phyloP scores from a whole-genome alignment of 345 rosid species.

The Theobroma cacao region DNA sequence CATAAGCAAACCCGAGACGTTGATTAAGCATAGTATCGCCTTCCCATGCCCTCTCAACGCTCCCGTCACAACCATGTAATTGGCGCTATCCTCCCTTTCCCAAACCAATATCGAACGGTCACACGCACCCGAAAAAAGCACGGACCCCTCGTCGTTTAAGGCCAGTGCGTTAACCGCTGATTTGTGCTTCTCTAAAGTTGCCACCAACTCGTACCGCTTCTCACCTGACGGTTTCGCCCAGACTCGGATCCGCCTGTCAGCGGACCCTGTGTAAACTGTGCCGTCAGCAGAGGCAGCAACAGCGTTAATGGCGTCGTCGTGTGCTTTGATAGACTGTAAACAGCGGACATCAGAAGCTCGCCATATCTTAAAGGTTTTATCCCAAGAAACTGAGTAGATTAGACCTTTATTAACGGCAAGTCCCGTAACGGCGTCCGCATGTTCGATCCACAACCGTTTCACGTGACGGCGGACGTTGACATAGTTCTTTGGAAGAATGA shows the following conservation, averaged over 20 bases:
- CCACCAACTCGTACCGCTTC: constrained; percentile 49
- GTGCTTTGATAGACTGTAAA: constrained; percentile 68
- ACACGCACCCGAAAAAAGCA: constrained; percentile 85
- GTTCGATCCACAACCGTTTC: constrained; percentile 79
- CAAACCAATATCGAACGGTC: constrained; percentile 94
- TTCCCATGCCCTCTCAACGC: constrained; percentile 82
- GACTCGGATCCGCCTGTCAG: constrained; percentile 73
- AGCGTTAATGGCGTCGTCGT: constrained; percentile 84
- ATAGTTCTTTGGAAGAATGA: constrained; percentile 74
- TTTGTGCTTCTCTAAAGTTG: constrained; percentile 79
- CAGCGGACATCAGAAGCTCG: constrained; percentile 65
- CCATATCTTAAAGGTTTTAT: constrained; percentile 80
- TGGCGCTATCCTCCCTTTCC: constrained; percentile 80
- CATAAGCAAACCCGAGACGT: constrained; percentile 52
- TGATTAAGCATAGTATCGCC: constrained; percentile 66
- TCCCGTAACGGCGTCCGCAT: constrained; percentile 85
- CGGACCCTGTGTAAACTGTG: constrained; percentile 82
- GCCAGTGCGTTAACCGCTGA: constrained; percentile 90
- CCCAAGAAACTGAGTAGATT: constrained; percentile 91
- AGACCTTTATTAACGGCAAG: constrained; percentile 55
- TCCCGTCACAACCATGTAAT: constrained; percentile 70
- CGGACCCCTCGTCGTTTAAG: constrained; percentile 66
- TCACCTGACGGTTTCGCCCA: constrained; percentile 58
- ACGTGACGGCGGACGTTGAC: constrained; percentile 73
- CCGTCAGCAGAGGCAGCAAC: constrained; percentile 66